Evolutionary conservation across 768 basidiomycete genomes (phyloP), one percentile per base, ranked within the genome.

Genomic region (Kwoniella pini): DNA sequence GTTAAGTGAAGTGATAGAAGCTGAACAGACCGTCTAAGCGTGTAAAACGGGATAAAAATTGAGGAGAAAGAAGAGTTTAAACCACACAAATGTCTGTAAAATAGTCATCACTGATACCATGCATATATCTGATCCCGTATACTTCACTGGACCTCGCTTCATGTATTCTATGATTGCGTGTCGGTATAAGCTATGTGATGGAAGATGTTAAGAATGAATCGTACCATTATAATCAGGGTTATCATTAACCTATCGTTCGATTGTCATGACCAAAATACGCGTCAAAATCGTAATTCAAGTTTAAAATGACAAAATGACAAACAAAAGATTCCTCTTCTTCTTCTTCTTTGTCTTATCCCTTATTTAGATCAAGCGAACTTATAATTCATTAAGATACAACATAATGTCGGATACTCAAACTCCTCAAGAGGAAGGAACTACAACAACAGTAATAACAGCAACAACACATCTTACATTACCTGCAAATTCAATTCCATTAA

Each of bases 361-460:
- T n/a, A n/a, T n/a, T n/a, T 30, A 53, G 12, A 4, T 24, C 5
- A 19, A 5, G 9, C 42, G 12, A 36, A 2, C 3, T 4, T 7
- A 9, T 6, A 19, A 21, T 38, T 45, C 42, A 44, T 17, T 11
- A 11, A 2, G 3, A 31, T 30, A 6, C 7, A 11, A 2, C 48
- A 51, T 19, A 1, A 50, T 61, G 59, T 26, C 59, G 11, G 52
- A 54, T 15, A n/a, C 52, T 11, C 33, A 38, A 40, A 26, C 40
- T 7, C 7, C 61, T n/a, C 7, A 22, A 24, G 69, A 61, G 12
- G 62, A 68, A 54, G 59, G 52, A 21, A 65, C 59, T 39, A 74
- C 70, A 15, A 67, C 65, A 10, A 74, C 72, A 36, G 67, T 65
- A 11, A 72, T 77, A 51, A 75, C 69, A 36, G 76, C 76, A 22